Conservation (phyloP, 179 eudicot genomes). For the Sideroxylon spinosum region DNA sequence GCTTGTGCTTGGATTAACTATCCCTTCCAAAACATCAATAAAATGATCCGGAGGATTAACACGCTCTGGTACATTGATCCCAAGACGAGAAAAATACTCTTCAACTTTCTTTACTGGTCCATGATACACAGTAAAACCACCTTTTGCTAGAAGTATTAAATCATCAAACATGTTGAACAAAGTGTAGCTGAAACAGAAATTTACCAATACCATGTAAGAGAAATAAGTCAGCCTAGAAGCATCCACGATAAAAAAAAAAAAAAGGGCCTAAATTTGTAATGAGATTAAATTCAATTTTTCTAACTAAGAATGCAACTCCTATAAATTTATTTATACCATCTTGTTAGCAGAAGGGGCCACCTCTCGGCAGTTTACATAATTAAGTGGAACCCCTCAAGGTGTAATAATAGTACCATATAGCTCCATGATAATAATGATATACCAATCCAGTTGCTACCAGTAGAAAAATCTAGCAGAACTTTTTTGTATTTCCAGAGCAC, state of each 20-base stretch:
- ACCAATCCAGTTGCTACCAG: not conserved
- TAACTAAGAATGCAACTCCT: not conserved
- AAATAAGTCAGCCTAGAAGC: not conserved
- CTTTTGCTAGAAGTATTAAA: constrained; percentile 84
- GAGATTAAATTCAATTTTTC: not conserved
- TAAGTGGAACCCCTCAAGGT: no score
- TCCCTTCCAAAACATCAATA: constrained; percentile 84
- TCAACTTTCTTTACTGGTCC: constrained; percentile 75
- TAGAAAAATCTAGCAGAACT: not conserved
- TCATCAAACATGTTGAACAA: constrained; percentile 92
- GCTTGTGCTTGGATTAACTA: constrained; percentile 57
- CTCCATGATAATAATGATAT: not conserved
- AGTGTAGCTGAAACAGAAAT: constrained; percentile 52
- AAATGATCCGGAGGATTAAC: constrained; percentile 91
- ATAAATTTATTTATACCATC: not conserved
- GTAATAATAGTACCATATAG: not conserved
- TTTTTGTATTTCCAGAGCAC: not conserved
- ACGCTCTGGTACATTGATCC: constrained; percentile 79
- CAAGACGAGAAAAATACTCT: constrained; percentile 74
- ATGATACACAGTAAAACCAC: constrained; percentile 86
- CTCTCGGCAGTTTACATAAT: no score
- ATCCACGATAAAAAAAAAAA: not conserved
- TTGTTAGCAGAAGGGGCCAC: no score
- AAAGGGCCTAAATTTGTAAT: not conserved
- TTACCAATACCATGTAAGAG: constrained; percentile 12